Conservation (phyloP, 1,139 yeast genomes). For the Suhomyces panamericanus region DNA sequence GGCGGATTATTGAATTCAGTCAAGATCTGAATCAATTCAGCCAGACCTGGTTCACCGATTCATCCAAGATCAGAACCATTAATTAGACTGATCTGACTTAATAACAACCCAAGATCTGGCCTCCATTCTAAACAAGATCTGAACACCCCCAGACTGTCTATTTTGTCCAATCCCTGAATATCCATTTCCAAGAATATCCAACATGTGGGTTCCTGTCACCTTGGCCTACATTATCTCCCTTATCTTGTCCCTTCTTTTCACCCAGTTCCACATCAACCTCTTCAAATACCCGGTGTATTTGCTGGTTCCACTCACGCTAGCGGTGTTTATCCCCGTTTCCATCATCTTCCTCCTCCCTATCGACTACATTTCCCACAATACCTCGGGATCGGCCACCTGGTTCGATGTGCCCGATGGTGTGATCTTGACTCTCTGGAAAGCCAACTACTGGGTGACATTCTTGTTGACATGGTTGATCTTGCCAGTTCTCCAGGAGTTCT, state of each 20-base stretch:
- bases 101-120: too few relatives aligned
- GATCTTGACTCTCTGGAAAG: constrained; percentile 65
- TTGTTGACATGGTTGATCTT: constrained; percentile 69
- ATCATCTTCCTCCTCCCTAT: constrained; percentile 42
- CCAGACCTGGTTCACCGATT: too few relatives aligned
- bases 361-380: constrained; percentile 41
- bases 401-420: constrained; percentile 40
- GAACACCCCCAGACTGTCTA: too few relatives aligned
- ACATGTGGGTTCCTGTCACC: constrained; percentile 34
- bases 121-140: too few relatives aligned
- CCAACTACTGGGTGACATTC: constrained; percentile 80
- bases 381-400: constrained; percentile 21
- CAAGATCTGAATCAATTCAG: too few relatives aligned
- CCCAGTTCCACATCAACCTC: constrained; percentile 40
- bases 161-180: too few relatives aligned
- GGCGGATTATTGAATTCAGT: too few relatives aligned
- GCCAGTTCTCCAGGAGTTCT: constrained; percentile 73
- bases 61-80: too few relatives aligned
- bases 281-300: constrained; percentile 37
- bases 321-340: constrained; percentile 46
- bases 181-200: background rate
- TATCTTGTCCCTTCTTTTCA: constrained; percentile 34
- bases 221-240: constrained; percentile 32
- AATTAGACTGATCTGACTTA: too few relatives aligned
- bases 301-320: constrained; percentile 36